These are phyloP conservation scores for Zymoseptoria passerinii DNA, from an alignment of 2,329 filamentous ascomycete genomes.

Conservation along the genomic window DNA sequence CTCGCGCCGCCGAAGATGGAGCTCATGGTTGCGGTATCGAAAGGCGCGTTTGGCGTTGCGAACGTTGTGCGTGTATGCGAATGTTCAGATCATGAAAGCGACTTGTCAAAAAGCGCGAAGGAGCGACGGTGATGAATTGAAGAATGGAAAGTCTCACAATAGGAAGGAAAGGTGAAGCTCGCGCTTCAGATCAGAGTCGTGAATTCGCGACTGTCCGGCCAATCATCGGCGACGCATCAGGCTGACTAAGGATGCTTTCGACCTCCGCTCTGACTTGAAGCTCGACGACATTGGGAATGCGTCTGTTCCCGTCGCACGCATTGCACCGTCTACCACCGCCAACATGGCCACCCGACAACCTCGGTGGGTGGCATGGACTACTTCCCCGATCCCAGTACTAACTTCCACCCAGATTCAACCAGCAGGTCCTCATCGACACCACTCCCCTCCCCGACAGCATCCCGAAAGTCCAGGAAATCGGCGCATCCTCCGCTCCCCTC, in stretches of 20 bases:
- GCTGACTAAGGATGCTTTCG: background rate
- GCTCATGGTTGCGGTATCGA: constrained; percentile 17
- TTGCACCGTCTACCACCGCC: constrained; percentile 21
- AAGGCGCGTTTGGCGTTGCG: background rate
- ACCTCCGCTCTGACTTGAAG: constrained; percentile 1
- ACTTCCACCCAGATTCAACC: constrained; percentile 70
- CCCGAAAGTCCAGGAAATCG: constrained; percentile 88
- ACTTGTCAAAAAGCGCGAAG: background rate
- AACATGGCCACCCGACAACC: constrained; percentile 55
- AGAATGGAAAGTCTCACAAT: background rate
- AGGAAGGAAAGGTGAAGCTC: background rate
- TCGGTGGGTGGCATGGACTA: constrained; percentile 38
- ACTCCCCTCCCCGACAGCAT: constrained; percentile 88
- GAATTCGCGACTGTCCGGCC: constrained; percentile 1
- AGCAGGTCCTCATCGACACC: constrained; percentile 87
- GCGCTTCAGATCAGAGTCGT: background rate
- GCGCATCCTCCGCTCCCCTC: constrained; percentile 83
- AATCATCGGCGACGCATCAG: constrained; percentile 3
- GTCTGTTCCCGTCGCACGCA: constrained; percentile 1
- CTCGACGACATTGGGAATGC: background rate
- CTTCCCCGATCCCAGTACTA: constrained; percentile 7
- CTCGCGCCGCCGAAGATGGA: constrained; percentile 15
- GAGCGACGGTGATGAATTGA: background rate
- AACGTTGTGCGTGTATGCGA: background rate
- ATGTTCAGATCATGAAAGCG: background rate